Conservation (phyloP, 352 stramenopile genomes). For the Phytopythium oedochilum region DNA sequence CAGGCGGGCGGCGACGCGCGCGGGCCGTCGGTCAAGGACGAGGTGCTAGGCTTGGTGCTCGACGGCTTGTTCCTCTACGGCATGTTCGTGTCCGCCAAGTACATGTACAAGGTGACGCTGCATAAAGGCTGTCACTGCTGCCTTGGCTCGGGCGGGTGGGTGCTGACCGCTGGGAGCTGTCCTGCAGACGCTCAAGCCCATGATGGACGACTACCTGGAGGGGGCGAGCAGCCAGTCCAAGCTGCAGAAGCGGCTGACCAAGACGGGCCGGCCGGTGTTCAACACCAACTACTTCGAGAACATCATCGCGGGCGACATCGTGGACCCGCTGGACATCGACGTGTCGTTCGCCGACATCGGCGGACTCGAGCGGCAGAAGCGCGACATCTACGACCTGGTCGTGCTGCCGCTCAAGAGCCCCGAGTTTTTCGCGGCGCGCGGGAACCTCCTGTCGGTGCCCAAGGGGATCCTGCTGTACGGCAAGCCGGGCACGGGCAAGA, state of each 20-base stretch:
- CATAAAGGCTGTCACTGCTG: background rate
- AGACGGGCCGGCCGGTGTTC: constrained; percentile 61
- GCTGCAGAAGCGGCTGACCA: constrained; percentile 64
- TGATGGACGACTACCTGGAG: constrained; percentile 77
- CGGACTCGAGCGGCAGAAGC: constrained; percentile 94
- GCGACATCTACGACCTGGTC: constrained; percentile 95
- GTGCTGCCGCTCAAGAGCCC: constrained; percentile 91
- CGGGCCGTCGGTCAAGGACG: constrained; percentile 39
- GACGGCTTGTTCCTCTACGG: constrained; percentile 81
- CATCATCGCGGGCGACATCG: constrained; percentile 92
- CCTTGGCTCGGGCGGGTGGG: background rate
- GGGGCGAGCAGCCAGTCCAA: constrained; percentile 60
- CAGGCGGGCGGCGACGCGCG: constrained; percentile 4
- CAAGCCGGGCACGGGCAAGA: constrained; percentile 87
- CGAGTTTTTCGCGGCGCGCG: constrained; percentile 89
- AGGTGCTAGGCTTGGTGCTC: constrained; percentile 68
- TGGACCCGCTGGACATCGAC: constrained; percentile 91
- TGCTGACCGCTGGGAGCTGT: background rate
- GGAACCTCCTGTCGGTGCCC: constrained; percentile 83
- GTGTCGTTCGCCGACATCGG: constrained; percentile 95
- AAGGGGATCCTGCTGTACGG: constrained; percentile 86
- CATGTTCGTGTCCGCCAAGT: constrained; percentile 80
- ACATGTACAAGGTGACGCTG: constrained; percentile 66
- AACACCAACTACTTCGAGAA: constrained; percentile 86
- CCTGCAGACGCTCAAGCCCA: constrained; percentile 63